Conservation (phyloP, 1,284 basidiomycete species). For the Ustilago vetiveriae region DNA sequence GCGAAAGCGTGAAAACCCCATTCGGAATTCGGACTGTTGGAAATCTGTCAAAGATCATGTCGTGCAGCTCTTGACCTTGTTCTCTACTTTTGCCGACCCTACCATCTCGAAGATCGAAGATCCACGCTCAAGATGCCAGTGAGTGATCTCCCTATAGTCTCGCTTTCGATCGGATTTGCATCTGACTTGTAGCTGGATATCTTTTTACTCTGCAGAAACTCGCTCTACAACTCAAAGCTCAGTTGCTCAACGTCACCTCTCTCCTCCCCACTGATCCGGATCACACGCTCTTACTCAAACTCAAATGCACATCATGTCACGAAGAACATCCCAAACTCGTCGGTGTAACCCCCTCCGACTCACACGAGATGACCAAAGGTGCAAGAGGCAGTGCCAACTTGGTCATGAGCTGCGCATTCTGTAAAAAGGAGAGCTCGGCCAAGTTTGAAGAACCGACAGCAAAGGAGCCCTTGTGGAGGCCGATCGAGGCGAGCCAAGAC, state of each 20-base stretch:
- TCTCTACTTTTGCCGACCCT: too few species aligned
- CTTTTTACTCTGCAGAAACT: conserved; percentile 26
- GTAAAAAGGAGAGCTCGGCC: conserved; percentile 54
- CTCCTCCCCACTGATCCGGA: conserved; percentile 58
- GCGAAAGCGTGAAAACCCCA: background rate
- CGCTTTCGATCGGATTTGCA: background rate
- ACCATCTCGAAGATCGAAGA: too few species aligned
- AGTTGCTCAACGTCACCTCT: conserved; percentile 54
- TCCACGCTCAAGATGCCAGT: conserved; percentile 14
- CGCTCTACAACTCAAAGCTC: conserved; percentile 59
- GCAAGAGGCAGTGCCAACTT: conserved; percentile 56
- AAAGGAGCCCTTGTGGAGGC: conserved; percentile 52
- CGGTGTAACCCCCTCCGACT: conserved; percentile 48
- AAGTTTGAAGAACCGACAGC: conserved; percentile 59
- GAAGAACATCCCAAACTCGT: conserved; percentile 61
- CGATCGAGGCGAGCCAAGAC: conserved; percentile 32
- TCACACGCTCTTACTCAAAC: conserved; percentile 49
- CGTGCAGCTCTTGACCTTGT: conserved; percentile 2
- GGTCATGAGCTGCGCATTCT: conserved; percentile 60
- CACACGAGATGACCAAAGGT: conserved; percentile 58
- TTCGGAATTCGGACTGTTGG: background rate
- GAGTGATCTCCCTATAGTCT: background rate
- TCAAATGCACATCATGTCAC: conserved; percentile 64
- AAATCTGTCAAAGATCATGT: too few species aligned
- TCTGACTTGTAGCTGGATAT: background rate